Percentiles rank a stretch among this genome's conserved stretches.
These are phyloP conservation scores for Solanum hybrid DNA, from an alignment of 305 asterid genomes.

Conservation along the genomic window DNA sequence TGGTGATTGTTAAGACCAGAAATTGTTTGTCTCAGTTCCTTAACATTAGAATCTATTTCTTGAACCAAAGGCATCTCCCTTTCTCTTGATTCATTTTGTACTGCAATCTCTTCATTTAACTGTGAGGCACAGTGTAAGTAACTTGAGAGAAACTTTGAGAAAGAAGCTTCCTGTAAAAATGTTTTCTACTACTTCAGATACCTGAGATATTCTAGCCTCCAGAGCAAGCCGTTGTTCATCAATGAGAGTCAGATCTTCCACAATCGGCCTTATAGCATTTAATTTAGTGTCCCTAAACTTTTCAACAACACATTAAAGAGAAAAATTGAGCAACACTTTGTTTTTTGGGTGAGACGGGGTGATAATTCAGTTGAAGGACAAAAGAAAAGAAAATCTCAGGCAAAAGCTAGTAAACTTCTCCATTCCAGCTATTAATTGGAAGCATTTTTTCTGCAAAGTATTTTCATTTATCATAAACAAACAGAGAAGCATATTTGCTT, in stretches of 20 bases:
- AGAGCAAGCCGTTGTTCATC: conserved; percentile 40
- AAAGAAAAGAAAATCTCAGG: background rate
- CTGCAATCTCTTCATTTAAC: conserved; percentile 58
- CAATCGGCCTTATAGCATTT: conserved; percentile 32
- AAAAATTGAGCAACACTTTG: background rate
- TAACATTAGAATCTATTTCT: conserved; percentile 48
- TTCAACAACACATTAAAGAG: background rate
- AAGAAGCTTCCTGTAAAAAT: background rate
- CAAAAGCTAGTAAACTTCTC: background rate
- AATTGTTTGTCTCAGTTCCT: conserved; percentile 58
- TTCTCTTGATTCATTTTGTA: conserved; percentile 36
- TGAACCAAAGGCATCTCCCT: conserved; percentile 62
- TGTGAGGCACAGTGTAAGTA: conserved; percentile 17
- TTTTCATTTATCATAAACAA: background rate
- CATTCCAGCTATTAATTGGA: background rate
- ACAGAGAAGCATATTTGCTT: background rate
- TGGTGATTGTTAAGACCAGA: conserved; percentile 76
- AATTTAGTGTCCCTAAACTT: conserved; percentile 39
- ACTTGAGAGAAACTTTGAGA: background rate
- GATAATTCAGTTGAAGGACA: background rate
- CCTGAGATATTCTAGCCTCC: conserved; percentile 53
- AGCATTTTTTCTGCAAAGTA: background rate
- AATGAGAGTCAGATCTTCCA: conserved; percentile 39
- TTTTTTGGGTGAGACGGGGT: background rate
- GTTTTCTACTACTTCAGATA: conserved; percentile 7